Evolutionary conservation across 2,329 filamentous ascomycete species (phyloP).

Genomic region (Phyllosticta paracitricarpa): DNA sequence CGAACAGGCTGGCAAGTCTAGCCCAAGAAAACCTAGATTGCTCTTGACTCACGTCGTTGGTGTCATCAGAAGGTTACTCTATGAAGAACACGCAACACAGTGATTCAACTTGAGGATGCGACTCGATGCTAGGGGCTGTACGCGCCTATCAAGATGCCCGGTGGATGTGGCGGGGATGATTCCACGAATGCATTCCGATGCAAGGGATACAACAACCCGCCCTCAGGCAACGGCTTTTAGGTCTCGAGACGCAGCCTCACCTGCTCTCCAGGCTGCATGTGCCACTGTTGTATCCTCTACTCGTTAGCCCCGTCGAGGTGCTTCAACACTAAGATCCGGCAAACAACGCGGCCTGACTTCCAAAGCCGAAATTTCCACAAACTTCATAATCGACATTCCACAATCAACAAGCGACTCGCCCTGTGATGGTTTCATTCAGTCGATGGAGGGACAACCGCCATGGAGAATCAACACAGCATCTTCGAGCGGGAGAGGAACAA

Average conservation of each 20-base stretch:
- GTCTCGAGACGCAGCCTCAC: neutral
- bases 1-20: neutral
- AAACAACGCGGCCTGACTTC: neutral
- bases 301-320: neutral
- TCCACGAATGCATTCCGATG: neutral
- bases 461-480: neutral
- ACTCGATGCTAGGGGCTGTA: neutral
- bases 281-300: neutral
- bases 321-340: neutral
- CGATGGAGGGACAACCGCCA: neutral
- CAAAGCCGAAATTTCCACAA: neutral
- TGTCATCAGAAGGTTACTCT: neutral
- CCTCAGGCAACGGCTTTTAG: neutral
- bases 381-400: neutral
- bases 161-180: neutral
- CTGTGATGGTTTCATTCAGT: neutral
- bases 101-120: neutral
- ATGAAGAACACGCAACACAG: neutral
- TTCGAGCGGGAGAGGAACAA: neutral
- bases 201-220: neutral
- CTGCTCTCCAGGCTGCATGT: neutral
- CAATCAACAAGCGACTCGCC: neutral
- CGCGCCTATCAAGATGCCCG: neutral
- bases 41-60: neutral
- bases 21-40: neutral